These are phyloP conservation scores for Acanthamoeba sp. DNA, from an alignment of 208 protist genomes.

Conservation along the genomic window DNA sequence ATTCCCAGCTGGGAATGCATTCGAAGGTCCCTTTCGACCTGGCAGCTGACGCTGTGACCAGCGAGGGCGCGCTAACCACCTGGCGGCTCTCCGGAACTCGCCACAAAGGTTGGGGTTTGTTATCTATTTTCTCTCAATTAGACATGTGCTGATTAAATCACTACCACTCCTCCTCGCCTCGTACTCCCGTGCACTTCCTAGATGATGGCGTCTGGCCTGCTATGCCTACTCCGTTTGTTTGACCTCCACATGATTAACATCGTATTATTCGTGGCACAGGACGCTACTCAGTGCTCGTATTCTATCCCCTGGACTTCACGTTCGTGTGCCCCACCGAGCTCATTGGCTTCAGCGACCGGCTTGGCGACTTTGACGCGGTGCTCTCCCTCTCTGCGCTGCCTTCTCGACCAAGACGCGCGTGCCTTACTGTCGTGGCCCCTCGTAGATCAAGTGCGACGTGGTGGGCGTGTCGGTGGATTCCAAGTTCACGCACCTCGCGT, in stretches of 20 bases:
- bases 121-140: constrained; percentile 38
- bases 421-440: neutral
- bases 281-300: constrained; percentile 96
- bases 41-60: neutral
- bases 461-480: constrained; percentile 76
- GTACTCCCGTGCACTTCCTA: too few relatives aligned
- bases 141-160: constrained; percentile 14
- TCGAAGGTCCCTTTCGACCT: neutral
- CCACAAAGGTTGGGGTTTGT: constrained; percentile 43
- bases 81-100: neutral
- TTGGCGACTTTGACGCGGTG: constrained; percentile 93
- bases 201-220: too few relatives aligned
- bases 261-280: constrained; percentile 51
- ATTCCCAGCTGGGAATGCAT: neutral
- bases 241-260: too few relatives aligned
- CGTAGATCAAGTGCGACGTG: constrained; percentile 71
- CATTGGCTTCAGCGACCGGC: constrained; percentile 95
- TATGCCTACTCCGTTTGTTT: too few relatives aligned
- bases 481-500: constrained; percentile 78
- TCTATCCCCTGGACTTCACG: constrained; percentile 97
- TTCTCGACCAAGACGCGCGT: constrained; percentile 73
- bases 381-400: constrained; percentile 92
- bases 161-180: neutral
- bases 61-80: neutral
- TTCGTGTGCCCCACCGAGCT: constrained; percentile 98